Evolutionary conservation across 768 basidiomycete species (phyloP), one percentile per base, ranked within the genome.

Genomic region (Amanita fuliginea): DNA sequence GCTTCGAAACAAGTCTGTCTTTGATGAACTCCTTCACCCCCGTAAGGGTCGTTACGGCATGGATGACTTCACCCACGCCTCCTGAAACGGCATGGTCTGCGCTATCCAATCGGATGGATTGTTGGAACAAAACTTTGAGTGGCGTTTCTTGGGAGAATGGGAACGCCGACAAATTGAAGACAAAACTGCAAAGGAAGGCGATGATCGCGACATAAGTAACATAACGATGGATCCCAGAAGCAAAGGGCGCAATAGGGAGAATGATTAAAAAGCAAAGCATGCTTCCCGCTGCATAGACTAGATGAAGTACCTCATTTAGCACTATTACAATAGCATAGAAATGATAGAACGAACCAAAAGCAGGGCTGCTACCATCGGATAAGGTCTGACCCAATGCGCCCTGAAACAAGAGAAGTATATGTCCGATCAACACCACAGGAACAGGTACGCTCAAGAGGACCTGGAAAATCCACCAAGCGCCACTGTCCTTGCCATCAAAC

Each of bases 121-220:
- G 87, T 43, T 72, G 71, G 70, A 88, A 90, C 62, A 71, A 86
- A 1, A 87, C 63, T 54, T 86, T 87, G 57, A 88, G 64, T 0
- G 85, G 86, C 4, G 74, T 61, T 18, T 73, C 61, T 35, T 68
- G 63, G 13, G 75, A 74, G 67, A 90, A 89, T 0, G 86, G 86
- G 64, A 80, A 79, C 6, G 61, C 66, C 5, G 71, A 49, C 60
- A 71, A 68, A 46, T 64, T 60, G 56, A 71, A 79, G 10, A 64
- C 46, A 0, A 73, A 74, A 11, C 71, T 66, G 7, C 70, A 34
- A 9, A 74, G 42, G 54, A 81, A 73, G 5, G 76, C 36, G 7
- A 68, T 32, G 19, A 77, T 54, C 28, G 66, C 54, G 32, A 66
- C 4, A 19, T 56, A 51, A 2, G 64, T 60, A 11, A 68, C 28